These are phyloP conservation scores for Podospora appendiculata DNA, from an alignment of 495 filamentous ascomycete genomes.

Conservation along the genomic window DNA sequence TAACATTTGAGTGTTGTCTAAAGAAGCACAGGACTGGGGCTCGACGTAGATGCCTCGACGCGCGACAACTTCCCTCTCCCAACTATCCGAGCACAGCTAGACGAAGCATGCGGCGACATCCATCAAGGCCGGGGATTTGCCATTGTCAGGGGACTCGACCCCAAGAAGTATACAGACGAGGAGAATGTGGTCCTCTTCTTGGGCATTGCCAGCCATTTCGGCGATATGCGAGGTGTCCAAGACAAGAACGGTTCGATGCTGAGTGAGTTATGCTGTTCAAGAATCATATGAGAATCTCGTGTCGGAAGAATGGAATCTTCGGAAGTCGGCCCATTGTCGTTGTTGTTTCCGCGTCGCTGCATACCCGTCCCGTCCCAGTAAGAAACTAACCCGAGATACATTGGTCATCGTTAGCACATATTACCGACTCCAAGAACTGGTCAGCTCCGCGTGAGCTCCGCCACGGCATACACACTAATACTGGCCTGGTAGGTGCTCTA, in stretches of 20 bases:
- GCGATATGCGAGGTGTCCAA: slow-evolving; percentile 40
- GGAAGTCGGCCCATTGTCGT: too few species aligned
- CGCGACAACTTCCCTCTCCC: slow-evolving; percentile 33
- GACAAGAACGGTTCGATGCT: slow-evolving; percentile 38
- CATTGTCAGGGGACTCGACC: slow-evolving; percentile 41
- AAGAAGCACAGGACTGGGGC: slow-evolving; percentile 21
- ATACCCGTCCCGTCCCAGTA: too few species aligned
- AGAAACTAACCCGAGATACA: not conserved
- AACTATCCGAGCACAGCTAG: slow-evolving; percentile 19
- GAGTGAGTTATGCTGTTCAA: slow-evolving; percentile 29
- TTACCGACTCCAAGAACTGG: slow-evolving; percentile 35
- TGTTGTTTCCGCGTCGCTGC: too few species aligned
- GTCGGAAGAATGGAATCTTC: not conserved
- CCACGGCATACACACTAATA: slow-evolving; percentile 39
- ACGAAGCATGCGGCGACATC: slow-evolving; percentile 21
- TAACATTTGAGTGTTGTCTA: not conserved
- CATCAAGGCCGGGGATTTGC: slow-evolving; percentile 39
- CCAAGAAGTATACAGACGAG: slow-evolving; percentile 29
- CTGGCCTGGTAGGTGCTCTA: slow-evolving; percentile 19
- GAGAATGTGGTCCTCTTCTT: slow-evolving; percentile 44
- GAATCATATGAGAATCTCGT: not conserved
- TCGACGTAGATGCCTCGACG: slow-evolving; percentile 28
- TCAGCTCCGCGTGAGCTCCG: slow-evolving; percentile 30
- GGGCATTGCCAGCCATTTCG: slow-evolving; percentile 44
- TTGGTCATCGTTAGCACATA: slow-evolving; percentile 24